These are phyloP conservation scores for Aspergillus tanneri DNA, from an alignment of 2,329 filamentous ascomycete genomes.

Conservation along the genomic window DNA sequence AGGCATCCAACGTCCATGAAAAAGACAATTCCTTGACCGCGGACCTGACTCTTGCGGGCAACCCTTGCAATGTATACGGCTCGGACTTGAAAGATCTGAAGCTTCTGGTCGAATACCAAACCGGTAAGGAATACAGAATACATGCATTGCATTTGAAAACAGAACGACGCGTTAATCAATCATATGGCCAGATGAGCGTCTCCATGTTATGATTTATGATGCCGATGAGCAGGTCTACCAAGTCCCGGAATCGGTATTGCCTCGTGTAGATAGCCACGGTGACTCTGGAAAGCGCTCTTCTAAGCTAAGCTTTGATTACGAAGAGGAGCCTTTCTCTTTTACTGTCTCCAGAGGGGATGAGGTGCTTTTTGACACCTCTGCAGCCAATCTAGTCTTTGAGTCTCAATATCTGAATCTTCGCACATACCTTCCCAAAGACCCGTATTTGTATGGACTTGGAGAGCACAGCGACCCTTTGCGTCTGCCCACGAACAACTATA, in stretches of 20 bases:
- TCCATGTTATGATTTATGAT: slow-evolving; percentile 74
- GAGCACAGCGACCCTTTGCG: slow-evolving; percentile 72
- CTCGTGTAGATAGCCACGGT: slow-evolving; percentile 52
- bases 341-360: slow-evolving; percentile 48
- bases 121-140: slow-evolving; percentile 41
- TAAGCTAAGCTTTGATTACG: slow-evolving; percentile 53
- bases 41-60: slow-evolving; percentile 66
- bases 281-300: slow-evolving; percentile 48
- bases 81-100: slow-evolving; percentile 57
- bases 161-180: background rate
- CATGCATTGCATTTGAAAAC: background rate
- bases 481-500: slow-evolving; percentile 67
- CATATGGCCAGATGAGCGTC: slow-evolving; percentile 55
- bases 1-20: slow-evolving; percentile 36
- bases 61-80: slow-evolving; percentile 62
- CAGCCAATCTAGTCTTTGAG: slow-evolving; percentile 68
- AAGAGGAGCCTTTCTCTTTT: slow-evolving; percentile 66
- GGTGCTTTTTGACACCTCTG: slow-evolving; percentile 67
- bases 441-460: slow-evolving; percentile 74
- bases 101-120: slow-evolving; percentile 62
- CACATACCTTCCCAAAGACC: slow-evolving; percentile 66
- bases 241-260: slow-evolving; percentile 67
- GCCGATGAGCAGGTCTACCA: slow-evolving; percentile 69
- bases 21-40: slow-evolving; percentile 59
- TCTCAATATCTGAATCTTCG: slow-evolving; percentile 73